Percentiles rank a stretch among this genome's conserved stretches.
Conservation (phyloP, 352 stramenopile genomes). For the Globisporangium lucens region DNA sequence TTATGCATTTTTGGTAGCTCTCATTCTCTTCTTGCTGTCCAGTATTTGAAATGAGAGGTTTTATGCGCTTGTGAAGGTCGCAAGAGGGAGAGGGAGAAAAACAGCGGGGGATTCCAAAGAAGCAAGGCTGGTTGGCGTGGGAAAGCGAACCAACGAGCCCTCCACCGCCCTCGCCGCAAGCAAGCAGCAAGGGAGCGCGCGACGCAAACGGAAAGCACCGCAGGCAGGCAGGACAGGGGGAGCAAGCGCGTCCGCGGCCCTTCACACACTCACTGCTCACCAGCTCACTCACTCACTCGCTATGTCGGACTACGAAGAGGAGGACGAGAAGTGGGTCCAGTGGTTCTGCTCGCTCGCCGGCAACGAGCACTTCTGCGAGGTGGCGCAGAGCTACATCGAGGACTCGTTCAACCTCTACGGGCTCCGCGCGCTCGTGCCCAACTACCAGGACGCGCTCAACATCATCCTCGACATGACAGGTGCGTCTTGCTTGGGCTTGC, state of each 20-base stretch:
- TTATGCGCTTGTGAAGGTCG: neutral
- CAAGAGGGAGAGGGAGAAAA: slow-evolving; percentile 12
- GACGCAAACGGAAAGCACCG: neutral
- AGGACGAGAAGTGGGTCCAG: slow-evolving; percentile 92
- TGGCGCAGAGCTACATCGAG: slow-evolving; percentile 91
- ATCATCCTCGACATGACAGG: slow-evolving; percentile 91
- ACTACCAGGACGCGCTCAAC: slow-evolving; percentile 90
- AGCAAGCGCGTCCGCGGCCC: neutral
- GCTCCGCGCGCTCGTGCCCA: slow-evolving; percentile 83
- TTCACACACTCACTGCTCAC: neutral
- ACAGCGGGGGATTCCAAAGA: slow-evolving; percentile 3
- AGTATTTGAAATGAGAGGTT: neutral
- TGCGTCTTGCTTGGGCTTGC: slow-evolving; percentile 16
- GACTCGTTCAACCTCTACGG: slow-evolving; percentile 94
- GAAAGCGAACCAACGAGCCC: slow-evolving; percentile 8
- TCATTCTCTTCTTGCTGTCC: neutral
- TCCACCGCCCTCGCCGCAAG: neutral
- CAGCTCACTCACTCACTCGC: neutral
- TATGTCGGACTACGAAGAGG: slow-evolving; percentile 90
- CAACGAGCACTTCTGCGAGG: slow-evolving; percentile 92
- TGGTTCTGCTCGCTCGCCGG: slow-evolving; percentile 92
- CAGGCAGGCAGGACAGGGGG: neutral
- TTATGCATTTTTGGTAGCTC: neutral
- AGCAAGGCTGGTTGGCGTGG: slow-evolving; percentile 10
- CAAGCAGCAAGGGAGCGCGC: slow-evolving; percentile 3